A percentile compares a stretch with the other conserved stretches of the same genome.
phyloP scores from a whole-genome alignment of 768 basidiomycete species.

The Auriculariales sp. region DNA sequence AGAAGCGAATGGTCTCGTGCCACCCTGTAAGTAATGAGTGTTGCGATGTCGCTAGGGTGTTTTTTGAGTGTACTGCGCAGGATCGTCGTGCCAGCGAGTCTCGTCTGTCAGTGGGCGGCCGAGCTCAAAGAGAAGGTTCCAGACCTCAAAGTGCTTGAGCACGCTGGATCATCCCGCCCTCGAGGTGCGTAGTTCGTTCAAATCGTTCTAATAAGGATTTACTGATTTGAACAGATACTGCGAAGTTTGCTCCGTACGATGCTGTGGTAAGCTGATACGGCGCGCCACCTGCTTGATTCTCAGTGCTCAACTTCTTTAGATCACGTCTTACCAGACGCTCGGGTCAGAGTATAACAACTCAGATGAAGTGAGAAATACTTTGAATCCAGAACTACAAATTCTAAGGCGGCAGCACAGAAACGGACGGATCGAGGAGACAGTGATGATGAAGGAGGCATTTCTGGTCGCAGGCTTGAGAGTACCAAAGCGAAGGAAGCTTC shows the following conservation, averaged over 20 bases:
- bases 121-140: slow-evolving; percentile 66
- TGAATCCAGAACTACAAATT: too few species aligned
- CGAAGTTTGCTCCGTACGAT: slow-evolving; percentile 35
- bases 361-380: too few species aligned
- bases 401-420: slow-evolving; percentile 16
- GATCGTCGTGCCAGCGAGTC: slow-evolving; percentile 74
- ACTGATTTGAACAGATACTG: too few species aligned
- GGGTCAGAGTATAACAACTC: slow-evolving; percentile 61
- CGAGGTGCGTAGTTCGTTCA: slow-evolving; percentile 30
- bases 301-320: too few species aligned
- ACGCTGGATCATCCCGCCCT: slow-evolving; percentile 68
- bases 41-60: not conserved
- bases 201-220: too few species aligned
- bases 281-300: too few species aligned
- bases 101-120: slow-evolving; percentile 82
- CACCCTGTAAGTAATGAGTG: slow-evolving; percentile 41
- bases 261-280: too few species aligned
- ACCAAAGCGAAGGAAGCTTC: too few species aligned
- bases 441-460: slow-evolving; percentile 21
- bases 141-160: slow-evolving; percentile 55
- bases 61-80: slow-evolving; percentile 22
- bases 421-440: slow-evolving; percentile 17
- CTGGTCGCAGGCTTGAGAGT: slow-evolving; percentile 19
- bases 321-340: slow-evolving; percentile 80
- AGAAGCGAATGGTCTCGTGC: slow-evolving; percentile 49